Evolutionary conservation across 805 yeast genomes (phyloP), one percentile per base, ranked within the genome.

Genomic region (Cyberlindnera galapagoensis): DNA sequence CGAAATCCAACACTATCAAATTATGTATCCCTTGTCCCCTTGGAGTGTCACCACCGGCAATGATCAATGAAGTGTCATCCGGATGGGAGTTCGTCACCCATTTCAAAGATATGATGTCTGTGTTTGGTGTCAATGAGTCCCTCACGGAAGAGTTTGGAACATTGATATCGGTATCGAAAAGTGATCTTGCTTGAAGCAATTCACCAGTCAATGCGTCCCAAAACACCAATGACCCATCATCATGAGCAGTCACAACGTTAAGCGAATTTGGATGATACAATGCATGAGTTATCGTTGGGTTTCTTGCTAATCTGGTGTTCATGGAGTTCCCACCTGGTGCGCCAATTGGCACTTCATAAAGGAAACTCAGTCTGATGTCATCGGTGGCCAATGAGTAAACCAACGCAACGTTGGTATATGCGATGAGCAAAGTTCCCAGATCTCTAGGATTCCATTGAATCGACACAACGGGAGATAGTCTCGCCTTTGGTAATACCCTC

Each of bases 181-280:
- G 39, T 1, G 83, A 70, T 44, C 97, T 69, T 1, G 96, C 92
- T 33, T 77, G 77, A 10, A 92, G 62, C 26, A 76, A 58, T 11
- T 74, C 72, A 1, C 94, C 96, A 22, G 77, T 77, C 20, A 76
- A 68, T 1, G 85, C 81, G 56, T 92, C 98, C 97, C 97, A 92
- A 51, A 92, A 92, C 2, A 76, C 95, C 22, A 92, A 49, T 0
- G 94, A 72, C 33, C 90, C 90, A 49, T 88, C 95, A 15, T 64
- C 76, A 55, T 90, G 94, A 3, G 76, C 69, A 0, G 95, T 79
- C 14, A 83, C 68, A 4, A 85, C 60, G 51, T 88, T 94, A 27
- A 87, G 68, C 0, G 97, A 96, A 51, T 86, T 86, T 3, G 99
- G 98, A 56, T 90, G 97, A 74, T 84, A 92, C 21, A 74, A 63